phyloP scores from a whole-genome alignment of 257 asterid genomes.

The Solanum pinnatisectum region DNA sequence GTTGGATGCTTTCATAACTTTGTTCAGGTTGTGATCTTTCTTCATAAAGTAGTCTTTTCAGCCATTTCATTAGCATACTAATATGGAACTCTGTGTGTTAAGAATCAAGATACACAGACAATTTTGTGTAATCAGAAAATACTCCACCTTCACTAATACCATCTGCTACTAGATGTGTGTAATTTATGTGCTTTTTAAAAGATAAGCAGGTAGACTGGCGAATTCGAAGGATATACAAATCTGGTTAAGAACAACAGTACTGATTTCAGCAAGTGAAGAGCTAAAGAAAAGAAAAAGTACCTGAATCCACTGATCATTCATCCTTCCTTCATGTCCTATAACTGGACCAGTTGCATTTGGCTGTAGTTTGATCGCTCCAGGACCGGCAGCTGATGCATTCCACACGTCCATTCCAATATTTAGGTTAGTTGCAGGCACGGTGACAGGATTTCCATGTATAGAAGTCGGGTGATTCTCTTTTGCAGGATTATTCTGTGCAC shows the following conservation, averaged over 20 bases:
- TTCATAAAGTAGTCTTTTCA: not conserved
- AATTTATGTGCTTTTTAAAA: not conserved
- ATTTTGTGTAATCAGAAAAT: not conserved
- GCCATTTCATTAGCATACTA: not conserved
- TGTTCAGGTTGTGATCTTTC: not conserved
- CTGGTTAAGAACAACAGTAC: not conserved
- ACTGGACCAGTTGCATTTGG: conserved; percentile 48
- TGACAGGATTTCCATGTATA: conserved; percentile 63
- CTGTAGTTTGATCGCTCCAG: conserved; percentile 57
- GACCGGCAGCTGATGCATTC: conserved; percentile 64
- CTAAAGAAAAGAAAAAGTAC: conserved; percentile 16
- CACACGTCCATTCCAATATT: conserved; percentile 91
- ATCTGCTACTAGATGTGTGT: not conserved
- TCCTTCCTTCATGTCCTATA: conserved; percentile 49
- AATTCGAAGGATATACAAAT: not conserved
- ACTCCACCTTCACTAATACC: not conserved
- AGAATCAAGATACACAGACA: not conserved
- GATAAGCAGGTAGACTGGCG: not conserved
- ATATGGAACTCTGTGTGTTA: not conserved
- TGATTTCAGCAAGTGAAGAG: not conserved
- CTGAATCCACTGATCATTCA: conserved; percentile 79
- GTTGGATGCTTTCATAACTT: not conserved
- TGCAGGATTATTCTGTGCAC: conserved; percentile 44
- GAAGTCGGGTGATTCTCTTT: conserved; percentile 40
- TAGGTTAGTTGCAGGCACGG: conserved; percentile 64